These are phyloP conservation scores for Penicillium decumbens DNA, from an alignment of 2,329 filamentous ascomycete species.

Conservation along the genomic window DNA sequence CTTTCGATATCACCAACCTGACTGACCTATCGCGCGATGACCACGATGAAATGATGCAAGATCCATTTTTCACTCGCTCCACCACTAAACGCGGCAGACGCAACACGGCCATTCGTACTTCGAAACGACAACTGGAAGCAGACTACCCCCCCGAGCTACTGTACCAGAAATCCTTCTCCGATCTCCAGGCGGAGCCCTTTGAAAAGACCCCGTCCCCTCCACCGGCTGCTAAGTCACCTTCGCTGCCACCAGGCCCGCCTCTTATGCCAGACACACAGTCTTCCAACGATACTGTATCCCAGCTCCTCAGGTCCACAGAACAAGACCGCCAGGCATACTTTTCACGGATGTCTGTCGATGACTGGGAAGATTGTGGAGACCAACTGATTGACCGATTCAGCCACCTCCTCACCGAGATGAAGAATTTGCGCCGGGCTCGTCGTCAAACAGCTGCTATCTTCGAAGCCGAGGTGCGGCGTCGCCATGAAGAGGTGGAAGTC, in stretches of 20 bases:
- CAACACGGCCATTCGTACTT: slow-evolving; percentile 24
- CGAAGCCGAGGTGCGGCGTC: slow-evolving; percentile 52
- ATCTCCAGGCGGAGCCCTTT: slow-evolving; percentile 50
- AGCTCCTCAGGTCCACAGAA: slow-evolving; percentile 35
- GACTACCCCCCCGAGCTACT: slow-evolving; percentile 49
- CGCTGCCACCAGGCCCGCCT: slow-evolving; percentile 19
- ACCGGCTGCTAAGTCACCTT: slow-evolving; percentile 21
- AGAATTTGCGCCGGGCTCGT: slow-evolving; percentile 50
- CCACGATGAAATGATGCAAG: slow-evolving; percentile 26
- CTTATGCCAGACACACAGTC: slow-evolving; percentile 13
- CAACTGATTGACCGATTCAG: slow-evolving; percentile 56
- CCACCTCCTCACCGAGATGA: slow-evolving; percentile 49
- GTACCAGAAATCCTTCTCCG: slow-evolving; percentile 44
- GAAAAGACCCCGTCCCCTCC: slow-evolving; percentile 36
- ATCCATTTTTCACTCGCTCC: slow-evolving; percentile 30
- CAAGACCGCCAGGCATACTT: slow-evolving; percentile 50
- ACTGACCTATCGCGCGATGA: slow-evolving; percentile 29
- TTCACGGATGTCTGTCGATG: slow-evolving; percentile 46
- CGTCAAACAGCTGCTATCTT: slow-evolving; percentile 51
- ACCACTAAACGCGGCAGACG: slow-evolving; percentile 26
- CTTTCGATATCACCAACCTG: slow-evolving; percentile 33
- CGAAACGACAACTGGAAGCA: slow-evolving; percentile 34
- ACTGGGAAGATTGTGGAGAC: slow-evolving; percentile 61
- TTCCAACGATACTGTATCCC: slow-evolving; percentile 35
- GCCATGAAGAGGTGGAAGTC: slow-evolving; percentile 49